These are phyloP conservation scores for Beauveria medogensis DNA, from an alignment of 2,329 filamentous ascomycete genomes.

Conservation along the genomic window DNA sequence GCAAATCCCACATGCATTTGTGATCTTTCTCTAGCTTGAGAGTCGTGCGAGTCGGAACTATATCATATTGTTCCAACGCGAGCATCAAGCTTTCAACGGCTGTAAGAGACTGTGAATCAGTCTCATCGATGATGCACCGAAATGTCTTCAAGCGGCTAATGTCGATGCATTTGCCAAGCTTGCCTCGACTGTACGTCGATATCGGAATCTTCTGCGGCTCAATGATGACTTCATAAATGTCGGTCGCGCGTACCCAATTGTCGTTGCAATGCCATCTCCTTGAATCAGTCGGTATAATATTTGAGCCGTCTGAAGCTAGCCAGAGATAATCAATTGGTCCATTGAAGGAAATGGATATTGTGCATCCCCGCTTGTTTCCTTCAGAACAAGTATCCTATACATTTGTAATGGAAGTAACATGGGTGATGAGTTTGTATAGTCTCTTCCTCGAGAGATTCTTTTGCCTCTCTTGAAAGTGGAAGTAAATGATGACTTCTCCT, in stretches of 20 bases:
- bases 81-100: constrained; percentile 36
- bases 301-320: constrained; percentile 24
- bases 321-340: constrained; percentile 40
- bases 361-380: constrained; percentile 21
- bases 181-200: constrained; percentile 28
- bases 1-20: constrained; percentile 23
- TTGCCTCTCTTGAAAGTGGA: constrained; percentile 18
- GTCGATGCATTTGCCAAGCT: constrained; percentile 33
- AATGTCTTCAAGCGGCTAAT: constrained; percentile 52
- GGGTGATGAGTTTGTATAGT: constrained; percentile 35
- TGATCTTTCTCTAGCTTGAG: constrained; percentile 19
- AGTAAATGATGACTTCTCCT: constrained; percentile 24
- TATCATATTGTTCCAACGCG: constrained; percentile 47
- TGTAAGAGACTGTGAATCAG: constrained; percentile 18
- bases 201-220: constrained; percentile 27
- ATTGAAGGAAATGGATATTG: constrained; percentile 37
- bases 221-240: constrained; percentile 31
- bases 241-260: constrained; percentile 41
- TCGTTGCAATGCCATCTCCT: constrained; percentile 33
- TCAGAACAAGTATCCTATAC: constrained; percentile 27
- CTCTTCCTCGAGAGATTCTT: constrained; percentile 12
- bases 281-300: constrained; percentile 25
- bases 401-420: constrained; percentile 37
- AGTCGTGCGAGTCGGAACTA: background rate
- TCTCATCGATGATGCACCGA: constrained; percentile 32